Conservation (phyloP, 192 early-diverging fungal genomes). For the Rhizoclosmatium sp. region DNA sequence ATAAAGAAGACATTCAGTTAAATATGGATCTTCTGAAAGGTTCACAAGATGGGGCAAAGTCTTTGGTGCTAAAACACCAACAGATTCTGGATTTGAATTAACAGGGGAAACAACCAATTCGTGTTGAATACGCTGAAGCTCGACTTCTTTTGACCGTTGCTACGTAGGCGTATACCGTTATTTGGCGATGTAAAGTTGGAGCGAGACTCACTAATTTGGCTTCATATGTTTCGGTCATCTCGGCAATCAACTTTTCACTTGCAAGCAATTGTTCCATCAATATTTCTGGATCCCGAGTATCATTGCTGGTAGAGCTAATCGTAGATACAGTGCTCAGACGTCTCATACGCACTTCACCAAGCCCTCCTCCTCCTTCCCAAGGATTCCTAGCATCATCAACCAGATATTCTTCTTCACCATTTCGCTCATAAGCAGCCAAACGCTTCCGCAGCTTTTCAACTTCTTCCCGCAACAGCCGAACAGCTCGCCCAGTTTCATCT, state of each 20-base stretch:
- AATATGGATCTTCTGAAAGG: constrained; percentile 86
- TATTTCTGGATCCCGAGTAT: constrained; percentile 38
- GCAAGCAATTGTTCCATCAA: constrained; percentile 83
- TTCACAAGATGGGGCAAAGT: constrained; percentile 88
- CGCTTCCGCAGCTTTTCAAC: constrained; percentile 68
- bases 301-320: not conserved
- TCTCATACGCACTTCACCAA: not conserved
- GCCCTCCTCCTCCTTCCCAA: not conserved
- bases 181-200: not conserved
- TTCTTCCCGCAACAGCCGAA: constrained; percentile 86
- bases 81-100: constrained; percentile 42
- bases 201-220: constrained; percentile 67
- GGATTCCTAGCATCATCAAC: not conserved
- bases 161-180: not conserved
- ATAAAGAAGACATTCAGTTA: constrained; percentile 92
- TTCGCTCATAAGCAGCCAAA: constrained; percentile 53
- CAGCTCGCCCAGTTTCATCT: constrained; percentile 76
- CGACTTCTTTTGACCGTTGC: constrained; percentile 72
- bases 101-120: too few species aligned
- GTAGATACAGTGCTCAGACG: not conserved
- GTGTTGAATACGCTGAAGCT: constrained; percentile 70
- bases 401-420: not conserved
- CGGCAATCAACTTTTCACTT: constrained; percentile 85
- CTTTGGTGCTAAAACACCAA: constrained; percentile 80
- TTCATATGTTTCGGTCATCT: constrained; percentile 86